Conservation (phyloP, 345 rosid genomes). For the Acer saccharum region DNA sequence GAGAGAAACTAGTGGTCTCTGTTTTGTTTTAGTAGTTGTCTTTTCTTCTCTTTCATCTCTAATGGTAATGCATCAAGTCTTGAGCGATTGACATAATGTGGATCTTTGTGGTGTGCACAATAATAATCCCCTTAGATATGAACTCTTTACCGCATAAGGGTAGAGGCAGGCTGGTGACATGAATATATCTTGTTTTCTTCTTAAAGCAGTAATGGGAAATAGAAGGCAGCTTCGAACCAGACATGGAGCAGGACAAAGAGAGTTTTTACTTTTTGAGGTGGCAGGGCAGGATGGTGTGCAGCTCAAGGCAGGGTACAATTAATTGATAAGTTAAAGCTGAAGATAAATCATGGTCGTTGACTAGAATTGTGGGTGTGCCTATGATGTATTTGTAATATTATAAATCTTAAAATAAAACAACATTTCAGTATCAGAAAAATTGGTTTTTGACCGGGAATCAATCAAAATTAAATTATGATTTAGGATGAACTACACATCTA, state of each 20-base stretch:
- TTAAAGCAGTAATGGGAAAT: not conserved
- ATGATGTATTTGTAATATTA: not conserved
- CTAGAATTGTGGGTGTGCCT: not conserved
- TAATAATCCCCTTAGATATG: too few species aligned
- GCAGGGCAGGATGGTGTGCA: not conserved
- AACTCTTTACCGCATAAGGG: too few species aligned
- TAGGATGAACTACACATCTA: not conserved
- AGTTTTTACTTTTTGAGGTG: not conserved
- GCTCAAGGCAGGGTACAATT: not conserved
- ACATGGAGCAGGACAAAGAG: not conserved
- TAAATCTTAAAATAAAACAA: not conserved
- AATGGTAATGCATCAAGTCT: not conserved
- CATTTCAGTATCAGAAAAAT: not conserved
- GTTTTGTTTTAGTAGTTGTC: not conserved
- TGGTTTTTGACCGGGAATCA: not conserved
- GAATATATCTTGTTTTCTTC: too few species aligned
- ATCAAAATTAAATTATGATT: not conserved
- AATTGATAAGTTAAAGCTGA: not conserved
- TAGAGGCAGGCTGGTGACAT: too few species aligned
- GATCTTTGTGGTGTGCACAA: not conserved
- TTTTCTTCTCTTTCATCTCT: not conserved
- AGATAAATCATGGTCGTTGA: not conserved
- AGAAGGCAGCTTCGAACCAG: too few species aligned
- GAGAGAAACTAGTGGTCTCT: not conserved
- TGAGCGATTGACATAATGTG: not conserved